Conservation (phyloP, 106 monocot species). For the Platanthera zijinensis region DNA sequence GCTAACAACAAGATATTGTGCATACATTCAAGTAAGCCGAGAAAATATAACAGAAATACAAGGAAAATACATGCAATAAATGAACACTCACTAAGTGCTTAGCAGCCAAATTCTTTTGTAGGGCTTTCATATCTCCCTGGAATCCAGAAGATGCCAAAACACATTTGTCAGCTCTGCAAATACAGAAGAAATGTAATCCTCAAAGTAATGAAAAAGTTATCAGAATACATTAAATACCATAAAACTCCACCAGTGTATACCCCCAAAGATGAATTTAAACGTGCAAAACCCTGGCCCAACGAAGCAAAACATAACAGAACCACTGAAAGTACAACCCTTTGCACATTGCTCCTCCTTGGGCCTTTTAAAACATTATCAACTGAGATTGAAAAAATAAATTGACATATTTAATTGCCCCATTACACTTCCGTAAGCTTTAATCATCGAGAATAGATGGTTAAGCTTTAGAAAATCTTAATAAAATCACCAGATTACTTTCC, state of each 20-base stretch:
- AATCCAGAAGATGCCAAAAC: constrained; percentile 93
- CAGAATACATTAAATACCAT: background rate
- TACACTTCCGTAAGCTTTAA: no score
- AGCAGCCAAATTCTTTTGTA: constrained; percentile 86
- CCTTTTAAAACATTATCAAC: no score
- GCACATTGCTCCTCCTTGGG: no score
- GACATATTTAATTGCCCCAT: no score
- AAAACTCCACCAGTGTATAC: background rate
- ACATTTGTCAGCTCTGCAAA: constrained; percentile 73
- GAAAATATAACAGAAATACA: background rate
- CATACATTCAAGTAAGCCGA: background rate
- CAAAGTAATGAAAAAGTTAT: background rate
- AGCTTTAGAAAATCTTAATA: no score
- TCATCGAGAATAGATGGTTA: no score
- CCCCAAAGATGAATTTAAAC: background rate
- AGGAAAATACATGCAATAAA: background rate
- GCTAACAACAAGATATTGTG: background rate
- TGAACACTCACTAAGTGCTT: constrained; percentile 58
- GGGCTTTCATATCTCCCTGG: constrained; percentile 89
- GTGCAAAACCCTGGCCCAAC: background rate
- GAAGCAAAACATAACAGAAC: background rate
- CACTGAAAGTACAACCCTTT: background rate
- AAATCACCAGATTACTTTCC: no score
- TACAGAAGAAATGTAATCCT: background rate
- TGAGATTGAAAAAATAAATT: no score